These are phyloP conservation scores for Emericellopsis terricola DNA, from an alignment of 495 filamentous ascomycete species.

Conservation along the genomic window DNA sequence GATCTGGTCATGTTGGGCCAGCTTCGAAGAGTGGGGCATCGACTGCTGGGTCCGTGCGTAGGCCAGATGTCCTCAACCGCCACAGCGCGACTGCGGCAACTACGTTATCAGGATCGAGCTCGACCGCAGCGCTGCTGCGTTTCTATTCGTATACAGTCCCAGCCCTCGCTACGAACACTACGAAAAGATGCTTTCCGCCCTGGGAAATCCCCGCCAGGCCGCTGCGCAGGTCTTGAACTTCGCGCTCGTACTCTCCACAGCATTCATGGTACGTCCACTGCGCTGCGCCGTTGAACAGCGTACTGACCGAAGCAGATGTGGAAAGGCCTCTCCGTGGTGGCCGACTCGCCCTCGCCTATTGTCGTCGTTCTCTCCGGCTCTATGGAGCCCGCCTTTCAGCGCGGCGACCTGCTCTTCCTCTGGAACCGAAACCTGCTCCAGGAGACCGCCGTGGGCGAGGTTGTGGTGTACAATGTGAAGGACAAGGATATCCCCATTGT, in stretches of 20 bases:
- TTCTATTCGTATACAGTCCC: too few species aligned
- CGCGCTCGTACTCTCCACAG: slow-evolving; percentile 80
- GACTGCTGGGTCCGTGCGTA: too few species aligned
- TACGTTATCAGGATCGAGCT: too few species aligned
- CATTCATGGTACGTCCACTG: slow-evolving; percentile 52
- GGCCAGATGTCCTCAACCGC: too few species aligned
- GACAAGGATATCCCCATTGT: slow-evolving; percentile 93
- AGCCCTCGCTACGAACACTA: too few species aligned
- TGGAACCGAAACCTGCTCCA: slow-evolving; percentile 68
- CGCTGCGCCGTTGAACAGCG: slow-evolving; percentile 1
- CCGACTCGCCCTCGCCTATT: slow-evolving; percentile 80
- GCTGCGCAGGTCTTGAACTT: slow-evolving; percentile 90
- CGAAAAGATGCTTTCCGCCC: slow-evolving; percentile 57
- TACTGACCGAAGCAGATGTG: slow-evolving; percentile 37
- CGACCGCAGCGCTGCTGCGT: too few species aligned
- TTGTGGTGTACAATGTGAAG: slow-evolving; percentile 88
- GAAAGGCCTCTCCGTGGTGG: slow-evolving; percentile 80
- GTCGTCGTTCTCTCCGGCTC: slow-evolving; percentile 87
- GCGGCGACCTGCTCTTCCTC: slow-evolving; percentile 81
- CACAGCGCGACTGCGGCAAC: too few species aligned
- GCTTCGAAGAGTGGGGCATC: too few species aligned
- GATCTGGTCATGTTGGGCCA: too few species aligned
- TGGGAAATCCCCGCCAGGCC: slow-evolving; percentile 64
- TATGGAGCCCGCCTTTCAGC: slow-evolving; percentile 96
- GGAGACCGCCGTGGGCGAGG: slow-evolving; percentile 63